Evolutionary conservation across 768 basidiomycete species (phyloP), one percentile per base, ranked within the genome.

Genomic region (Lactarius vividus): DNA sequence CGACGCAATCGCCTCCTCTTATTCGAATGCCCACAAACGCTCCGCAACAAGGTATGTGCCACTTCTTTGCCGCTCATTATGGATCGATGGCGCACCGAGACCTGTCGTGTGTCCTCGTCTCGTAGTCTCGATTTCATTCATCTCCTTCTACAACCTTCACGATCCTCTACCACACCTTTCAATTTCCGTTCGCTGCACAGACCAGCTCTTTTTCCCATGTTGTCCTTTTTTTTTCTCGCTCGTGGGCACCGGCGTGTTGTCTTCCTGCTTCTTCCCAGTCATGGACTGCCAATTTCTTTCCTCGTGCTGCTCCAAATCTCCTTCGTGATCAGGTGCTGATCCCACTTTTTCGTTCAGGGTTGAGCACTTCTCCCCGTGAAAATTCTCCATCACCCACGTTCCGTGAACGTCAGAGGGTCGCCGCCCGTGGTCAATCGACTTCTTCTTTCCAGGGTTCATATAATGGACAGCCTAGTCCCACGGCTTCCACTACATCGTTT

Each of bases 1-100:
- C 69, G 40, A 65, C 67, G 6, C 69, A 70, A 69, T 70, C 69
- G 63, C 69, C 69, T 20, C 69, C 69, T 15, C 64, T 69, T 40
- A 61, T 33, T 57, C 64, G 69, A 54, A 70, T 65, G 62, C 28
- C 61, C 2, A 65, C 67, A 29, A 46, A 59, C 3, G 59, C 42
- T 49, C 11, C 67, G 23, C 60, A 67, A 37, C 69, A 70, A 63
- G 69, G 69, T 68, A 16, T 53, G 67, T 35, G 18, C 5, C 13
- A 5, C 23, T 18, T 40, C 44, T 46, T 42, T 35, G 28, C 29
- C 31, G 55, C 18, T 65, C 61, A 10, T 11, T 35, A 44, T n/a
- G 42, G 28, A 61, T 68, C 62, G 69, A 68, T 63, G 62, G 57
- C 33, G 35, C 39, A 16, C 46, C 52, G 52, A 44, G 33, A 37